phyloP scores from a whole-genome alignment of 164 flowering plant species.

The Vitis riparia region DNA sequence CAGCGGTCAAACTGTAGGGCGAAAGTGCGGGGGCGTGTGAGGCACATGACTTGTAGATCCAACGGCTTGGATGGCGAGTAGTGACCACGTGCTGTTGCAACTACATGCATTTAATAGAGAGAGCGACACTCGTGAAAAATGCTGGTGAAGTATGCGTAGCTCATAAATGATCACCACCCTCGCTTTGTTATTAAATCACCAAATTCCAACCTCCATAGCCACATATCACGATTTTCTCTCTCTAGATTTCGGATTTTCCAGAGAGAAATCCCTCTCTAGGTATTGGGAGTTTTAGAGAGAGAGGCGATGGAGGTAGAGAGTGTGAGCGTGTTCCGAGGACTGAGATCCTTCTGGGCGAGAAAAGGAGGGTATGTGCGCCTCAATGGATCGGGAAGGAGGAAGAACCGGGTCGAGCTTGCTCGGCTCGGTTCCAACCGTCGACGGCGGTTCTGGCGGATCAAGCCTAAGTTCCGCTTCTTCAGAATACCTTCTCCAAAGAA shows the following conservation, averaged over 20 bases:
- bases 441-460: slow-evolving; percentile 50
- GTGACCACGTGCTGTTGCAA: background rate
- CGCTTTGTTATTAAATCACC: background rate
- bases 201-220: background rate
- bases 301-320: slow-evolving; percentile 47
- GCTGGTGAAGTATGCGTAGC: slow-evolving; percentile 1
- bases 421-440: slow-evolving; percentile 15
- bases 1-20: no score
- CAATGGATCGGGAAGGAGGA: slow-evolving; percentile 27
- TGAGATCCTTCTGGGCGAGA: slow-evolving; percentile 51
- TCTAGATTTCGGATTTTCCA: no score
- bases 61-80: no score
- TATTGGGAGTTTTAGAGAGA: background rate
- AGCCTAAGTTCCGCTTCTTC: slow-evolving; percentile 42
- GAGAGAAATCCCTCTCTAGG: background rate
- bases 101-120: background rate
- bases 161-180: slow-evolving; percentile 11
- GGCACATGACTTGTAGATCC: no score
- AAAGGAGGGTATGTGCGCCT: slow-evolving; percentile 51
- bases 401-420: slow-evolving; percentile 13
- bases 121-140: slow-evolving; percentile 14
- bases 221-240: background rate
- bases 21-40: no score
- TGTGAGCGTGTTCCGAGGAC: slow-evolving; percentile 29
- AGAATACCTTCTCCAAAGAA: slow-evolving; percentile 41